A percentile compares a stretch with the other conserved stretches of the same genome.
Evolutionary conservation across 768 basidiomycete genomes (phyloP).

Genomic region (Pleurotus giganteus): DNA sequence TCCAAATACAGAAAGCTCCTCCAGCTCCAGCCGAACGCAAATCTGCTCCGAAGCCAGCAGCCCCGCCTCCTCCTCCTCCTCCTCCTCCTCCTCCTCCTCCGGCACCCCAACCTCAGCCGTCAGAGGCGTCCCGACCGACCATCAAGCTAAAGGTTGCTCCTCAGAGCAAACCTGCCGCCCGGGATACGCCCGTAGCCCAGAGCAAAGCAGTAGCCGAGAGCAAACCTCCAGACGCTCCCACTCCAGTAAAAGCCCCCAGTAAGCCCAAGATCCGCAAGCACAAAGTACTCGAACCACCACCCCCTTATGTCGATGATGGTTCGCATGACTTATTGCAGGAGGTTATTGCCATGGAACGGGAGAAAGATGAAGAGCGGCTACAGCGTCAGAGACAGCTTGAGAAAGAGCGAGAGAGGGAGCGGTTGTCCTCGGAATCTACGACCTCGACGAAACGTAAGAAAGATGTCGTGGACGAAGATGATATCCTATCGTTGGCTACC

Average conservation of each 20-base stretch:
- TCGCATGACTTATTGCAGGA: constrained; percentile 79
- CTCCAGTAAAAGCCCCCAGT: constrained; percentile 30
- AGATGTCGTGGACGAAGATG: constrained; percentile 47
- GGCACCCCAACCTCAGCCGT: constrained; percentile 32
- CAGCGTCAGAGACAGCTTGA: constrained; percentile 46
- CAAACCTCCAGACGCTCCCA: constrained; percentile 28
- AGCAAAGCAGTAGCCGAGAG: too few relatives aligned
- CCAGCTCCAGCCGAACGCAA: constrained; percentile 1
- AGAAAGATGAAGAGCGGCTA: constrained; percentile 44
- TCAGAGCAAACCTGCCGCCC: constrained; percentile 32
- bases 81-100: constrained; percentile 27
- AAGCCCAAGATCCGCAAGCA: constrained; percentile 42
- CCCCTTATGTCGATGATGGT: constrained; percentile 76
- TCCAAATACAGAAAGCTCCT: not conserved
- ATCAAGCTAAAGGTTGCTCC: constrained; percentile 69
- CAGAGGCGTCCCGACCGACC: constrained; percentile 35
- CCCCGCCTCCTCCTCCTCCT: constrained; percentile 22
- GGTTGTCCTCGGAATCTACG: constrained; percentile 43
- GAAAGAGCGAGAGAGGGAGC: constrained; percentile 40
- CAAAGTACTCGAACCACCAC: constrained; percentile 50
- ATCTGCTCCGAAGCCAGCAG: constrained; percentile 14
- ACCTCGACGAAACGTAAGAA: not conserved
- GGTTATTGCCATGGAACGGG: constrained; percentile 75
- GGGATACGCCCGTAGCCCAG: too few relatives aligned
- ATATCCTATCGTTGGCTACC: constrained; percentile 59